Conservation (phyloP, 805 yeast genomes). For the Yamadazyma insecticola region DNA sequence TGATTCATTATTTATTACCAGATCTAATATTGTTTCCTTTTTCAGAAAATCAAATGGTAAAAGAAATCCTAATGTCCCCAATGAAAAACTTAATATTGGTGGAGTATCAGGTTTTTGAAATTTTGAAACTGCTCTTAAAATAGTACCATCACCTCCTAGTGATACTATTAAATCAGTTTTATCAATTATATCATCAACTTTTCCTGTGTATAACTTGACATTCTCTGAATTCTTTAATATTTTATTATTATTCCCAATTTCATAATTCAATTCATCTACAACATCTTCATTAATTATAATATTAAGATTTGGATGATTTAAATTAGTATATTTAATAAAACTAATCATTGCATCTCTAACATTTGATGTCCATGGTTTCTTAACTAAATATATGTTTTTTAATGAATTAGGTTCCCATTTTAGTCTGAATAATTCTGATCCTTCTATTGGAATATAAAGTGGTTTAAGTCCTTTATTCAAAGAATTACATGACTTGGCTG, state of each 20-base stretch:
- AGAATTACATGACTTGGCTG: too few species aligned
- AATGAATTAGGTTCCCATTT: slow-evolving; percentile 21
- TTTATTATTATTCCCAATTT: slow-evolving; percentile 9
- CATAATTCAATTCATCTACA: slow-evolving; percentile 57
- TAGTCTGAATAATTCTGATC: too few species aligned
- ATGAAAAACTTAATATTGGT: slow-evolving; percentile 81
- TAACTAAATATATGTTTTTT: slow-evolving; percentile 71
- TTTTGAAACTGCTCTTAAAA: slow-evolving; percentile 73
- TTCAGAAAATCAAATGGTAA: slow-evolving; percentile 78
- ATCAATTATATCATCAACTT: slow-evolving; percentile 47
- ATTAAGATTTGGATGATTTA: slow-evolving; percentile 64
- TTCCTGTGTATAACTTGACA: slow-evolving; percentile 49
- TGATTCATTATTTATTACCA: slow-evolving; percentile 65
- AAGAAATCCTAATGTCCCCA: slow-evolving; percentile 88
- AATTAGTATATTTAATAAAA: slow-evolving; percentile 59
- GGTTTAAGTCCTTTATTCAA: too few species aligned
- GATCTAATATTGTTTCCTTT: slow-evolving; percentile 54
- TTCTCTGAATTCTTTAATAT: slow-evolving; percentile 21
- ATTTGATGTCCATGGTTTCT: slow-evolving; percentile 72
- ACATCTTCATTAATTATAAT: slow-evolving; percentile 74
- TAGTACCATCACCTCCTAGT: slow-evolving; percentile 96
- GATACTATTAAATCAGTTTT: slow-evolving; percentile 81
- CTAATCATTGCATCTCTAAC: slow-evolving; percentile 64
- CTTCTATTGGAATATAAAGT: too few species aligned
- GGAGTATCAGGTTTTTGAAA: slow-evolving; percentile 76